Evolutionary conservation across 257 asterid species (phyloP).

Genomic region (Jacaranda mimosifolia): DNA sequence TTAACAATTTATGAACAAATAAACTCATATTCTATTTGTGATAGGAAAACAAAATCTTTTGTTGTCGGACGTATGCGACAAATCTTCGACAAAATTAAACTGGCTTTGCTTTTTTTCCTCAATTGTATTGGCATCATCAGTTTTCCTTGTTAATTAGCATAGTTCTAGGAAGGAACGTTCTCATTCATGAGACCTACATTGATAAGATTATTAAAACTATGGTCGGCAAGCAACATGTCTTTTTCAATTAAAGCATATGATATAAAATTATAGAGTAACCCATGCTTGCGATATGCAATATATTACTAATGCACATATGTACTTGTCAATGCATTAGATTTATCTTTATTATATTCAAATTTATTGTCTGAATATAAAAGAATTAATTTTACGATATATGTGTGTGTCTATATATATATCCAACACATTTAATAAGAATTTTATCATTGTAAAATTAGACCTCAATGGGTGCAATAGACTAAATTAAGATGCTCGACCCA

Average conservation of each 20-base stretch:
- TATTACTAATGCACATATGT: neutral
- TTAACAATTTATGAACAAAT: no score
- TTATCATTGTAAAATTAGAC: no score
- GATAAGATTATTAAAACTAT: neutral
- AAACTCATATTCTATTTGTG: no score
- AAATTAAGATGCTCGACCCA: no score
- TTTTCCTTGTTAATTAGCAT: neutral
- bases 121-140: slow-evolving; percentile 3
- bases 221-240: neutral
- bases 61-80: neutral
- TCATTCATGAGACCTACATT: neutral
- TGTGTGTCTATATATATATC: no score
- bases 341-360: no score
- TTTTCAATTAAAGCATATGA: neutral
- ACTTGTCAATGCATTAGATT: no score
- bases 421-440: no score
- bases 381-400: no score
- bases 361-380: no score
- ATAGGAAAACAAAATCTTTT: neutral
- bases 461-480: no score
- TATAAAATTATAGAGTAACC: no score
- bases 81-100: neutral
- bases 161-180: neutral
- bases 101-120: neutral
- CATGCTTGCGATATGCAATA: neutral